Percentiles rank a stretch among this genome's conserved stretches.
These are phyloP conservation scores for Eleusine indica DNA, from an alignment of 176 grass and related monocot species.

Conservation along the genomic window DNA sequence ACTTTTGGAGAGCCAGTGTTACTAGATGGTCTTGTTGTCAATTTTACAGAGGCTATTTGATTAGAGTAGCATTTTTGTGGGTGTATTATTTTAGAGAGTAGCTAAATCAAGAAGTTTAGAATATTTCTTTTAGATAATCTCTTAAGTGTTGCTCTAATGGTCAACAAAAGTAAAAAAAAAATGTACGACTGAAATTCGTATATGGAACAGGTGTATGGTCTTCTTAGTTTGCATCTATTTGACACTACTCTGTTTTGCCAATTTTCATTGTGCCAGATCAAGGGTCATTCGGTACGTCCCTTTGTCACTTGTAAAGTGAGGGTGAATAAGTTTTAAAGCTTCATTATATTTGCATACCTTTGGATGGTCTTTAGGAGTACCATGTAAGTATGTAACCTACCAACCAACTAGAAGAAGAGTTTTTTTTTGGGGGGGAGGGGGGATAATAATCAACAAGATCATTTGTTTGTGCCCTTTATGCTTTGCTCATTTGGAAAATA, in stretches of 20 bases:
- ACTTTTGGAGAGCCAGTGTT: too few relatives aligned
- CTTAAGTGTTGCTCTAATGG: too few relatives aligned
- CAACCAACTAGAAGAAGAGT: background rate
- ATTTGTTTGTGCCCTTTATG: background rate
- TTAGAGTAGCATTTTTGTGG: too few relatives aligned
- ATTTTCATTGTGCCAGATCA: constrained; percentile 21
- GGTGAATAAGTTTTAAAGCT: background rate
- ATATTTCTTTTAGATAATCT: too few relatives aligned
- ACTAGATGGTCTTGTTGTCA: too few relatives aligned
- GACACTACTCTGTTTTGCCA: background rate
- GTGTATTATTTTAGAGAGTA: too few relatives aligned
- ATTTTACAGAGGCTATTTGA: too few relatives aligned
- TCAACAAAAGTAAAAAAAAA: background rate
- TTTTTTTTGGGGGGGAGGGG: background rate
- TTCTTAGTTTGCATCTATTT: background rate
- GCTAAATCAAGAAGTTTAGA: too few relatives aligned
- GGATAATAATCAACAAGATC: background rate
- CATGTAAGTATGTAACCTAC: constrained; percentile 1
- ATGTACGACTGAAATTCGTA: background rate
- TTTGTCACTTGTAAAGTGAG: background rate
- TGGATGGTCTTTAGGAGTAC: background rate
- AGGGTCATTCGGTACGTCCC: background rate
- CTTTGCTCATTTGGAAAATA: background rate
- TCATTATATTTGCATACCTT: constrained; percentile 2
- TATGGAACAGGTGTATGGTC: background rate